phyloP scores from a whole-genome alignment of 495 filamentous ascomycete genomes.

The Ramalina intermedia region DNA sequence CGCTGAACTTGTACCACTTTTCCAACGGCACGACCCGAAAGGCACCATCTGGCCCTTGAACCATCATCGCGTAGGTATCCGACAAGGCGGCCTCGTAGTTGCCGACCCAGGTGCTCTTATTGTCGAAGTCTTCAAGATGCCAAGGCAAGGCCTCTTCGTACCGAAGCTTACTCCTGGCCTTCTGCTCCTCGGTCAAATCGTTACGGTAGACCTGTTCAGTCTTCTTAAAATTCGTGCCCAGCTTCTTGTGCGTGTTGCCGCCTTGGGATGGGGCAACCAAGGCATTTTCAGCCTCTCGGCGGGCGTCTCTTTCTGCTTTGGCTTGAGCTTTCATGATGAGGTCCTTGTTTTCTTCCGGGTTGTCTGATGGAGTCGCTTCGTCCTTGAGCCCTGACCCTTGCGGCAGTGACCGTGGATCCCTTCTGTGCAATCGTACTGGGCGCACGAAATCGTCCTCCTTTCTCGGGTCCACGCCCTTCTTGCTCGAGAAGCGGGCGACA shows the following conservation, averaged over 20 bases:
- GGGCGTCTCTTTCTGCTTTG: slow-evolving; percentile 64
- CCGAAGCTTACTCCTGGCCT: slow-evolving; percentile 61
- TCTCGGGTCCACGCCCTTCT: slow-evolving; percentile 51
- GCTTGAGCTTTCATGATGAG: slow-evolving; percentile 54
- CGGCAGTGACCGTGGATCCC: slow-evolving; percentile 65
- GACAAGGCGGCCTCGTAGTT: slow-evolving; percentile 77
- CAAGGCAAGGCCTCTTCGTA: slow-evolving; percentile 94
- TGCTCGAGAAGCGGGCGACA: slow-evolving; percentile 59
- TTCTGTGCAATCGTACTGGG: slow-evolving; percentile 75
- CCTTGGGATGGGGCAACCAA: slow-evolving; percentile 67
- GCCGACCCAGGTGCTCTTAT: slow-evolving; percentile 84
- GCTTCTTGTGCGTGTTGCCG: slow-evolving; percentile 42
- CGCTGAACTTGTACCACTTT: slow-evolving; percentile 85
- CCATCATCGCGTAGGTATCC: slow-evolving; percentile 59
- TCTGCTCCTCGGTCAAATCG: slow-evolving; percentile 69
- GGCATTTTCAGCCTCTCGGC: slow-evolving; percentile 67
- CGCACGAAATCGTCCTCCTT: slow-evolving; percentile 72
- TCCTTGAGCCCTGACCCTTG: slow-evolving; percentile 36
- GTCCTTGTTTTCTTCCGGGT: slow-evolving; percentile 46
- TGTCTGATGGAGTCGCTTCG: slow-evolving; percentile 12
- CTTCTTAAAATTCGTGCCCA: slow-evolving; percentile 46
- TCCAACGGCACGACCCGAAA: slow-evolving; percentile 86
- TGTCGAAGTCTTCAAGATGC: slow-evolving; percentile 93
- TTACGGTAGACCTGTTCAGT: slow-evolving; percentile 57
- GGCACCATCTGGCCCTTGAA: slow-evolving; percentile 40